phyloP scores from a whole-genome alignment of 257 asterid species.

The Solanum chiquidenum region DNA sequence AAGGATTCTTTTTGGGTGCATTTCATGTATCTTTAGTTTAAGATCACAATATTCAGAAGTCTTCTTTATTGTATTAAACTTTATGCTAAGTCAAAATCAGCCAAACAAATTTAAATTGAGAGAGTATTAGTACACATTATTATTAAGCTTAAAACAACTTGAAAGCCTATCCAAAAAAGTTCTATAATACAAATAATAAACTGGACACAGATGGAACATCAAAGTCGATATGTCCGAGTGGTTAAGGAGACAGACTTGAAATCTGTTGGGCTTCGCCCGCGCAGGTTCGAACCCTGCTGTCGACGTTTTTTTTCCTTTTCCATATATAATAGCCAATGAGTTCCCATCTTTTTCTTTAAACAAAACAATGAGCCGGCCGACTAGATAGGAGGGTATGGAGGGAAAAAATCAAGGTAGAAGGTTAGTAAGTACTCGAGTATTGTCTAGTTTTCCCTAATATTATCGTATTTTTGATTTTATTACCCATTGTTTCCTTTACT shows the following conservation, averaged over 20 bases:
- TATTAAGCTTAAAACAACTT: neutral
- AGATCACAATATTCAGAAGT: no score
- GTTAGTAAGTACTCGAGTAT: neutral
- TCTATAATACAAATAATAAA: neutral
- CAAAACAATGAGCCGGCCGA: neutral
- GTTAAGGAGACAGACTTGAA: slow-evolving; percentile 96
- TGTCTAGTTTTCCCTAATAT: neutral
- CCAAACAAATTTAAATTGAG: neutral
- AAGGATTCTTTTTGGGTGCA: accelerated
- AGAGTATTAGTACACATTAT: neutral
- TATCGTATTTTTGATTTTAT: no score
- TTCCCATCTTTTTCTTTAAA: no score
- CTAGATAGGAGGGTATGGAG: neutral
- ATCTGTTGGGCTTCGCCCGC: slow-evolving; percentile 88
- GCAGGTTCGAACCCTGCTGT: slow-evolving; percentile 84
- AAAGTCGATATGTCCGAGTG: slow-evolving; percentile 85
- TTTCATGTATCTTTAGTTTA: no score
- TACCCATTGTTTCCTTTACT: no score
- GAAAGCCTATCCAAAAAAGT: neutral
- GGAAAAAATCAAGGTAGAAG: neutral
- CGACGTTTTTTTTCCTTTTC: slow-evolving; percentile 17
- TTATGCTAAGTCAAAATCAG: neutral
- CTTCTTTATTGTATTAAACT: neutral
- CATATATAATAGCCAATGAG: neutral
- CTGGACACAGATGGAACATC: neutral